Evolutionary conservation across 2,329 filamentous ascomycete species (phyloP).

Genomic region (Exophiala spinifera): DNA sequence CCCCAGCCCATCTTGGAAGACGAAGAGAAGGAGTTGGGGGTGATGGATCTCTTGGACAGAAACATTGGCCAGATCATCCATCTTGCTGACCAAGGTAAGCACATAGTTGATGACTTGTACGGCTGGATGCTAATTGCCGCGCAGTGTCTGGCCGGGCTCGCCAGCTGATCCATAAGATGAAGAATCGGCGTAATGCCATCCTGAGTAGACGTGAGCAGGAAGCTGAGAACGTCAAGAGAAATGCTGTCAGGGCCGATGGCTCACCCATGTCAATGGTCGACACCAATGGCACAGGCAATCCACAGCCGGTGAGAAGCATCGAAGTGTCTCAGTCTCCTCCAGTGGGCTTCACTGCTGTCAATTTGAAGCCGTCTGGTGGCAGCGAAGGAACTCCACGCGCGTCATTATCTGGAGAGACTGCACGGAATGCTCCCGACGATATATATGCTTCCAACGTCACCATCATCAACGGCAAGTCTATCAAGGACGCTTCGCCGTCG

Average conservation of each 20-base stretch:
- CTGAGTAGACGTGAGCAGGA: constrained; percentile 59
- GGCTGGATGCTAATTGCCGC: constrained; percentile 11
- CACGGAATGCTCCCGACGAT: constrained; percentile 11
- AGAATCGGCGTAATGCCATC: constrained; percentile 71
- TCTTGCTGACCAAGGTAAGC: constrained; percentile 69
- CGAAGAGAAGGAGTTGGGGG: constrained; percentile 79
- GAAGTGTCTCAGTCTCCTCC: constrained; percentile 45
- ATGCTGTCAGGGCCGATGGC: constrained; percentile 16
- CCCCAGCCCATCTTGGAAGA: constrained; percentile 80
- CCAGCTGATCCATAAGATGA: constrained; percentile 77
- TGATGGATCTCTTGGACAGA: constrained; percentile 77
- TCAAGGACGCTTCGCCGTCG: constrained; percentile 54
- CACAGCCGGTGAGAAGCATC: constrained; percentile 23
- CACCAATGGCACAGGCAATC: constrained; percentile 30
- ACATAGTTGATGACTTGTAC: neutral
- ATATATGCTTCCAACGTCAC: constrained; percentile 45
- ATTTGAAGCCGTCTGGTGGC: constrained; percentile 43
- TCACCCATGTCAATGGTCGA: constrained; percentile 27
- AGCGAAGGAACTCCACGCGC: constrained; percentile 10
- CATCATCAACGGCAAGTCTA: constrained; percentile 45
- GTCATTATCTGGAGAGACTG: constrained; percentile 1
- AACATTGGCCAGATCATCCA: constrained; percentile 74
- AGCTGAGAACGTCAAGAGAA: constrained; percentile 32
- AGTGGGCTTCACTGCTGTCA: constrained; percentile 59
- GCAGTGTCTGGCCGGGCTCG: constrained; percentile 66